Evolutionary conservation across 768 basidiomycete genomes (phyloP), one percentile per base, ranked within the genome.

Genomic region (Tricholoma saponaceum): DNA sequence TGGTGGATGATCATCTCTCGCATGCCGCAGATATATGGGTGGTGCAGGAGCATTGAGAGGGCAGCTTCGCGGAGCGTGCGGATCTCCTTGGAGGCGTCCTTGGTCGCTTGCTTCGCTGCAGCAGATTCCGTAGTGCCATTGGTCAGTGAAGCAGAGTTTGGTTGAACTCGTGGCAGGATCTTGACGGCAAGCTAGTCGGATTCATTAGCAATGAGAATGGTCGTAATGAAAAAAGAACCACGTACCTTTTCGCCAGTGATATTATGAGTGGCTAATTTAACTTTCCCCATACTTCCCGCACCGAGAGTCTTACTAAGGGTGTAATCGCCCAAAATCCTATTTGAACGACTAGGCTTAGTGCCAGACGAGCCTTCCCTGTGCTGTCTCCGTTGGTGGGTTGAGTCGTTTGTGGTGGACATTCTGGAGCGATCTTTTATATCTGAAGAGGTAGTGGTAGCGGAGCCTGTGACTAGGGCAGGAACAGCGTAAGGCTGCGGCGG

Each of bases 11-110:
- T 93, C 90, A 99, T 95, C 76, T 96, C 94, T 64, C 93, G 89
- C 96, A 98, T 99, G 56, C 97, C 97, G 70, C 96, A 98, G 69
- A 99, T 92, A 72, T 98, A 98, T 2, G 97, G 97, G 69, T 99
- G 97, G 68, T 98, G 94, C 28, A 99, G 85, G 47, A 99, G 84
- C 80, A 98, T 87, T 37, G 92, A 95, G 28, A 99, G 80, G 1
- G 92, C 92, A 0, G 96, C 97, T 76, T 99, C 97, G 30, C 97
- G 89, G 60, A 98, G 83, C 0, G 95, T 98, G 22, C 97, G 84
- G 62, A 93, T 90, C 75, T 99, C 97, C 75, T 99, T 99, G 14
- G 92, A 92, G 44, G 90, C 91, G 65, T 99, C 97, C 72, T 95
- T 78, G 63, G 80, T 79, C 22, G 90, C 90, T 63, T 92, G 90